Conservation (phyloP, 2,329 filamentous ascomycete genomes). For the Venturiaceae sp. region DNA sequence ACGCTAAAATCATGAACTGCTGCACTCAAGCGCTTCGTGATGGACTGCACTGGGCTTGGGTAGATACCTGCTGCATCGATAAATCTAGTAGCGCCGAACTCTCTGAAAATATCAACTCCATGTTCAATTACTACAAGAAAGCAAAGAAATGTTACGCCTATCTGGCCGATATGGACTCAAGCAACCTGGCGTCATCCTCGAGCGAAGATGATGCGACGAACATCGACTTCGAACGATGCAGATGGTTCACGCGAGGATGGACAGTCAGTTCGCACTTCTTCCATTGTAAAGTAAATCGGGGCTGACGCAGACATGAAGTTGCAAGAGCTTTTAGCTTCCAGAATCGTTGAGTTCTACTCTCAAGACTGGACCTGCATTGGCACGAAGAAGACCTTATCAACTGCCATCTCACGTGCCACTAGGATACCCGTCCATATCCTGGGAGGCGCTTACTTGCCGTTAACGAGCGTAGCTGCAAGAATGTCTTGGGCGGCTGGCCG, state of each 20-base stretch:
- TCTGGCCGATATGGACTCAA: slow-evolving; percentile 2
- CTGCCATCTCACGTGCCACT: not conserved
- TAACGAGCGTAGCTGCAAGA: not conserved
- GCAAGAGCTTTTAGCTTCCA: slow-evolving; percentile 3
- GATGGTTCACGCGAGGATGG: slow-evolving; percentile 9
- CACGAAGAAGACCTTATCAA: not conserved
- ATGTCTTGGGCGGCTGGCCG: slow-evolving; percentile 4
- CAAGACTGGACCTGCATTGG: not conserved
- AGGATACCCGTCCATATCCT: too few relatives aligned
- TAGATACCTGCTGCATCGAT: slow-evolving; percentile 8
- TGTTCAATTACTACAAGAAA: slow-evolving; percentile 8
- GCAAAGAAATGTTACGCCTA: slow-evolving; percentile 4
- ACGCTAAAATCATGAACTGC: slow-evolving; percentile 8
- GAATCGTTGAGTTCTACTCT: not conserved
- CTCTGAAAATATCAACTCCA: slow-evolving; percentile 8
- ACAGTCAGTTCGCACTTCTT: not conserved
- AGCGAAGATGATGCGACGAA: too few relatives aligned
- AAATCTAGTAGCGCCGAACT: slow-evolving; percentile 6
- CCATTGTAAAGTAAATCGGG: too few relatives aligned
- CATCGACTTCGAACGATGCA: not conserved
- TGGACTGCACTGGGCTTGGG: slow-evolving; percentile 4
- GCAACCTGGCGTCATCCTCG: not conserved
- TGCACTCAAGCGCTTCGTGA: slow-evolving; percentile 5
- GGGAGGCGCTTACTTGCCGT: not conserved
- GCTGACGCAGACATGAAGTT: too few relatives aligned